A percentile compares a stretch with the other conserved stretches of the same genome.
Evolutionary conservation across 208 protist species (phyloP).

Genomic region (Leishmania mexicana): DNA sequence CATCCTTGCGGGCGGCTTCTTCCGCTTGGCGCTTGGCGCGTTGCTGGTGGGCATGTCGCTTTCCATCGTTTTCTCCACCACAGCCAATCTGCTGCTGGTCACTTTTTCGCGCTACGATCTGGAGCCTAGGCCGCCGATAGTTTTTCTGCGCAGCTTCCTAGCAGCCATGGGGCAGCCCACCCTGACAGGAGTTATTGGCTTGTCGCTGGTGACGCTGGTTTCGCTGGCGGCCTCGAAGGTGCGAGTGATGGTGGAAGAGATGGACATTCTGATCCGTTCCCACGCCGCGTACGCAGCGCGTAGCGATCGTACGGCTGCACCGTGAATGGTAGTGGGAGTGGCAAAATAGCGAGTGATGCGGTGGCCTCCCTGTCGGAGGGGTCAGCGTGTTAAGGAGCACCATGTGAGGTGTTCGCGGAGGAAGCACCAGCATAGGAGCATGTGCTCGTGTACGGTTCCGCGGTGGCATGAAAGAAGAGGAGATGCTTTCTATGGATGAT

Average conservation of each 20-base stretch:
- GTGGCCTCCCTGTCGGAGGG: neutral
- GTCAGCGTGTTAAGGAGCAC: neutral
- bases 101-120: slow-evolving; percentile 14
- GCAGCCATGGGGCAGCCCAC: slow-evolving; percentile 69
- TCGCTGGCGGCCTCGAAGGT: slow-evolving; percentile 41
- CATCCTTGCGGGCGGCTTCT: slow-evolving; percentile 51
- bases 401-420: neutral
- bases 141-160: slow-evolving; percentile 46
- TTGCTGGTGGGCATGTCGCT: slow-evolving; percentile 43
- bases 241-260: slow-evolving; percentile 61
- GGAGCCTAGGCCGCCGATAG: slow-evolving; percentile 14
- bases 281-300: slow-evolving; percentile 49
- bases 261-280: slow-evolving; percentile 59
- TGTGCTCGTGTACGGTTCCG: neutral
- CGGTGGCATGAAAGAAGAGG: neutral
- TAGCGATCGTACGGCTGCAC: neutral
- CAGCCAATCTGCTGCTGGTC: slow-evolving; percentile 32
- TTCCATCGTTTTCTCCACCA: slow-evolving; percentile 50
- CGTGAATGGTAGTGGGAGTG: neutral
- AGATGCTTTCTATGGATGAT: neutral
- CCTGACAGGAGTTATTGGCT: slow-evolving; percentile 52
- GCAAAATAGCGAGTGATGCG: neutral
- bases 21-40: slow-evolving; percentile 42
- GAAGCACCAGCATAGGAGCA: neutral
- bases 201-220: slow-evolving; percentile 55